Percentiles rank a stretch among this genome's conserved stretches.
These are phyloP conservation scores for Fistulinella staudtii DNA, from an alignment of 1,284 basidiomycete genomes.

Conservation along the genomic window DNA sequence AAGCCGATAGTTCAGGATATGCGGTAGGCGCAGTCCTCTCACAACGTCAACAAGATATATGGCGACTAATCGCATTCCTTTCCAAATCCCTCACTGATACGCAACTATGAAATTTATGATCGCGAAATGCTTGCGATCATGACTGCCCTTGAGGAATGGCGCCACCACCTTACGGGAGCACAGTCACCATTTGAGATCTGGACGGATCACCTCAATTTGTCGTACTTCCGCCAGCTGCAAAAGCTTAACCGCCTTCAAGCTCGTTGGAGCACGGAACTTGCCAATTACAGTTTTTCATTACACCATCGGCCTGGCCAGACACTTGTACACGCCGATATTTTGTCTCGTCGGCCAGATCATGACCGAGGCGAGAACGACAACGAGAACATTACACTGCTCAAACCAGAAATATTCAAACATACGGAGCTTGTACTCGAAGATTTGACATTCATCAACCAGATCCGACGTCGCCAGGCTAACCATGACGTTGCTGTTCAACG, in stretches of 20 bases:
- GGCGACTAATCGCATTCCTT: not conserved
- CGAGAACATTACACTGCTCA: not conserved
- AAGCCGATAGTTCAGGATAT: not conserved
- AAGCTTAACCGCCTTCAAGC: slow-evolving; percentile 36
- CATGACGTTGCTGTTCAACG: not conserved
- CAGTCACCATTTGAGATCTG: slow-evolving; percentile 16
- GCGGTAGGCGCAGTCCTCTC: not conserved
- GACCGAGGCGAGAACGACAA: not conserved
- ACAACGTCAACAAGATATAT: not conserved
- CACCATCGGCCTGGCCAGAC: slow-evolving; percentile 1
- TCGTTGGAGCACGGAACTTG: slow-evolving; percentile 33
- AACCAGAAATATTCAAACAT: not conserved
- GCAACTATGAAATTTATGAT: not conserved
- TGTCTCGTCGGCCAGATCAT: not conserved
- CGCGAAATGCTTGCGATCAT: slow-evolving; percentile 5
- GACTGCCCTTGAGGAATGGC: slow-evolving; percentile 15
- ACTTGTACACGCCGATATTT: not conserved
- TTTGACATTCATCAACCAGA: not conserved
- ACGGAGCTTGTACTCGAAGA: not conserved
- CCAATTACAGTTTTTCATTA: slow-evolving; percentile 30
- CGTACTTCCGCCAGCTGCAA: slow-evolving; percentile 20
- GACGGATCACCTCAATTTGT: not conserved
- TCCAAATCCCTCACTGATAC: not conserved
- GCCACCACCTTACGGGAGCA: slow-evolving; percentile 30
- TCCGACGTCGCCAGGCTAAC: not conserved